Evolutionary conservation across 1,139 yeast species (phyloP).

Genomic region (Saccharomyces hybrid): DNA sequence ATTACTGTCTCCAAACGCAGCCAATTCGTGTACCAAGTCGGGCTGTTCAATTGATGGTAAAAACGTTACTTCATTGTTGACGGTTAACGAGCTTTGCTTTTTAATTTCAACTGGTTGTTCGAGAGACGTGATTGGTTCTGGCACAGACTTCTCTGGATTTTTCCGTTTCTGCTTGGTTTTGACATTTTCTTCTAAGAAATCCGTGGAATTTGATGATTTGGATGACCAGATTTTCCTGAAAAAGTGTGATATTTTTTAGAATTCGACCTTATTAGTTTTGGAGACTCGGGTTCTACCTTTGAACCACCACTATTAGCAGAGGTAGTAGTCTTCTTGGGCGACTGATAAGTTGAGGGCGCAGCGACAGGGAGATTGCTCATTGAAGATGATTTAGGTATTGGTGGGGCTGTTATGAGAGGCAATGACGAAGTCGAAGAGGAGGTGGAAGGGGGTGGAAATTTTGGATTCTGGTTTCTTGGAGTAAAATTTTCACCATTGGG

Average conservation of each 20-base stretch:
- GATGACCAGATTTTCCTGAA: conserved; percentile 10
- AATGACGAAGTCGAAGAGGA: neutral
- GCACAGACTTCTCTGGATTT: neutral
- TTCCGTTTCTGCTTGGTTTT: conserved; percentile 5
- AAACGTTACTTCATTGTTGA: neutral
- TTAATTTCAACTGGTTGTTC: neutral
- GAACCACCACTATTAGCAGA: neutral
- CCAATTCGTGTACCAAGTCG: neutral
- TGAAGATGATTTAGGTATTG: neutral
- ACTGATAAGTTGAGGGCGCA: neutral
- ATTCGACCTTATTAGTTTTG: conserved; percentile 4
- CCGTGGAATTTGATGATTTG: neutral
- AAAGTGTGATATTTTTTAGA: conserved; percentile 9
- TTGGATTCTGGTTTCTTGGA: conserved; percentile 18
- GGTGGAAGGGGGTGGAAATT: conserved; percentile 5
- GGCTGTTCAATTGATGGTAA: neutral
- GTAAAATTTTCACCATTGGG: conserved; percentile 32
- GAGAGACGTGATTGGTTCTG: neutral
- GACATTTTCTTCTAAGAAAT: neutral
- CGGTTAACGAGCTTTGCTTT: neutral
- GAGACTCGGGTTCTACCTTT: conserved; percentile 1
- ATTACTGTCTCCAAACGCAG: neutral
- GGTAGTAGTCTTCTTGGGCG: neutral
- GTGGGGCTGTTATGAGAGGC: neutral
- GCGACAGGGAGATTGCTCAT: neutral